Evolutionary conservation across 139 green algal species (phyloP).

Genomic region (Limnomonas spitsbergensis): DNA sequence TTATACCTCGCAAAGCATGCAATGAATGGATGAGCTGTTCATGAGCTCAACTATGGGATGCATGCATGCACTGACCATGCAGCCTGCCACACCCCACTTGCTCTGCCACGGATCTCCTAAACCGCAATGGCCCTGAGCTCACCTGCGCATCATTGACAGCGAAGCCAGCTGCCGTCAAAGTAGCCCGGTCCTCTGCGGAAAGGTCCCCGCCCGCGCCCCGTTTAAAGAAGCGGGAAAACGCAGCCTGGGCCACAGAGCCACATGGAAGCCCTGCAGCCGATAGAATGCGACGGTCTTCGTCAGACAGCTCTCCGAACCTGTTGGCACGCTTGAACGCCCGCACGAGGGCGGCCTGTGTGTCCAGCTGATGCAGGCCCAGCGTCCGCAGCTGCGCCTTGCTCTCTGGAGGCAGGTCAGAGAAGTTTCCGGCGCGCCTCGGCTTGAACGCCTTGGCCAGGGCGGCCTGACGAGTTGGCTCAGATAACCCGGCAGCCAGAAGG

Average conservation of each 20-base stretch:
- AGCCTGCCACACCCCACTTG: too few relatives aligned
- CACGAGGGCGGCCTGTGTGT: not conserved
- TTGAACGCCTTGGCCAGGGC: not conserved
- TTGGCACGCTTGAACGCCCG: not conserved
- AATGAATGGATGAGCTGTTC: too few relatives aligned
- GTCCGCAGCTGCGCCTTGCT: not conserved
- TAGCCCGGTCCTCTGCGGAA: not conserved
- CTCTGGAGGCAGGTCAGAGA: not conserved
- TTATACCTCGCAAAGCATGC: too few relatives aligned
- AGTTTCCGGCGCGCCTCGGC: not conserved
- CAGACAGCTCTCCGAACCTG: not conserved
- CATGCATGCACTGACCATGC: too few relatives aligned
- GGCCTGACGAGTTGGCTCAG: not conserved
- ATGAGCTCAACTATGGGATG: too few relatives aligned
- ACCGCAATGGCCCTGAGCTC: too few relatives aligned
- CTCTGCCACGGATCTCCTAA: too few relatives aligned
- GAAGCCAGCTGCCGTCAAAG: not conserved
- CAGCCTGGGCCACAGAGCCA: not conserved
- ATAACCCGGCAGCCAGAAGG: not conserved
- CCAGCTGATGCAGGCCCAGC: not conserved
- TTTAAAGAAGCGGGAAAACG: conserved; percentile 10
- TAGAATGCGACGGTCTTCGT: not conserved
- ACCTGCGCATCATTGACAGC: not conserved
- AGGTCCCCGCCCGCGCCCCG: not conserved
- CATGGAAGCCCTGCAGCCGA: not conserved